A percentile compares a stretch with the other conserved stretches of the same genome.
Evolutionary conservation across 352 stramenopile species (phyloP).

Genomic region (Globisporangium apiculatum): DNA sequence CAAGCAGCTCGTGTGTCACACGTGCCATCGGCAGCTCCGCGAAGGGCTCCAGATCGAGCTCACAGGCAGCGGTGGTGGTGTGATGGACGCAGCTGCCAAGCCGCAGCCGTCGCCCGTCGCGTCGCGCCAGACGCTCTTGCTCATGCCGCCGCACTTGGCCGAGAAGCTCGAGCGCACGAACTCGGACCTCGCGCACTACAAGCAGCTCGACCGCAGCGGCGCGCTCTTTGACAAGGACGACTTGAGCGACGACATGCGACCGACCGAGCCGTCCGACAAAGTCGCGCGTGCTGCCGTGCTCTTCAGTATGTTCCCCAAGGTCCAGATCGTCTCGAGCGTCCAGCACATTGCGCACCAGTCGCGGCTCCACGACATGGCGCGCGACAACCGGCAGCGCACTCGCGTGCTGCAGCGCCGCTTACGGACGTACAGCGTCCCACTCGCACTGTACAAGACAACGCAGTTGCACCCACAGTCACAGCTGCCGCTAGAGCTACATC

Average conservation of each 20-base stretch:
- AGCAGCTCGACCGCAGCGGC: constrained; percentile 42
- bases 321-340: constrained; percentile 74
- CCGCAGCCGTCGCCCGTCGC: constrained; percentile 19
- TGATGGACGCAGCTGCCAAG: constrained; percentile 25
- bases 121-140: constrained; percentile 40
- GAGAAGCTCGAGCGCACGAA: constrained; percentile 58
- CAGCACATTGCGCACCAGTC: constrained; percentile 72
- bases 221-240: constrained; percentile 79
- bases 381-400: constrained; percentile 29
- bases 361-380: constrained; percentile 41
- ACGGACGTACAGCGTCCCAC: constrained; percentile 52
- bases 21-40: constrained; percentile 70
- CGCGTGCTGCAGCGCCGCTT: constrained; percentile 22
- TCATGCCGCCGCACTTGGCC: constrained; percentile 72
- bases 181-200: constrained; percentile 51
- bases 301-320: constrained; percentile 83
- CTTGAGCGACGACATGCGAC: constrained; percentile 57
- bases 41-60: constrained; percentile 78
- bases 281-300: constrained; percentile 30
- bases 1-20: constrained; percentile 84
- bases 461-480: background rate
- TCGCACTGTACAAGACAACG: constrained; percentile 26
- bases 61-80: constrained; percentile 23
- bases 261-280: constrained; percentile 53
- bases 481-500: constrained; percentile 9